These are phyloP conservation scores for Elymus sibiricus DNA, from an alignment of 176 grass and related monocot species.

Conservation along the genomic window DNA sequence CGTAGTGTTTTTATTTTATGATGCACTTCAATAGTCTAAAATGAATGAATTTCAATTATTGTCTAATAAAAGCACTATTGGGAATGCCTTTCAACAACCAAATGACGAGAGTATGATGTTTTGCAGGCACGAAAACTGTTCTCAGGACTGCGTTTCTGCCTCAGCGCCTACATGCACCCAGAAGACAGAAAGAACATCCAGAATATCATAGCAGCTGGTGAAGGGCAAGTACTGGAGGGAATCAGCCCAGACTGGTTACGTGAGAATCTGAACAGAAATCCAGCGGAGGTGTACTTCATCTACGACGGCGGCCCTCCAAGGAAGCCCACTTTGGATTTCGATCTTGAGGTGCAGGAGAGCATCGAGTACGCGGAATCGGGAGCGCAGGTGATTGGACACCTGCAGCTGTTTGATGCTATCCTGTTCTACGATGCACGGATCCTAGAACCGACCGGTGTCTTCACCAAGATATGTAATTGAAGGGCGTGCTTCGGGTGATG, in stretches of 20 bases:
- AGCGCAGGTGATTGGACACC: conserved; percentile 8
- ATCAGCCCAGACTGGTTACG: neutral
- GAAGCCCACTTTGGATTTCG: neutral
- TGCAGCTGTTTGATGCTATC: conserved; percentile 20
- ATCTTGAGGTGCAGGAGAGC: neutral
- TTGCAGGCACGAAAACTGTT: conserved; percentile 34
- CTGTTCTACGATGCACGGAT: neutral
- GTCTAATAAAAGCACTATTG: neutral
- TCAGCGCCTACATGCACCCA: conserved; percentile 32
- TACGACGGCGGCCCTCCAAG: neutral
- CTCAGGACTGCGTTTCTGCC: conserved; percentile 23
- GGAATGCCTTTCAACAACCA: neutral
- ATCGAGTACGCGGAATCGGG: neutral
- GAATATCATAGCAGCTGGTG: conserved; percentile 2
- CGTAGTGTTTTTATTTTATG: neutral
- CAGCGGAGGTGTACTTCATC: conserved; percentile 12
- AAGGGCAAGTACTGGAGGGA: conserved; percentile 10
- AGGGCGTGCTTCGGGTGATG: too few species aligned
- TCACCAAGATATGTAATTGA: neutral
- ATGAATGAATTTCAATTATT: neutral
- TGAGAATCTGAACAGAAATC: neutral
- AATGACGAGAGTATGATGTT: neutral
- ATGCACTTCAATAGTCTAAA: neutral
- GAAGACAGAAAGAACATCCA: neutral
- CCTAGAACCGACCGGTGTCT: neutral